Evolutionary conservation across 2,329 filamentous ascomycete species (phyloP).

Genomic region (Colletotrichum limetticola): DNA sequence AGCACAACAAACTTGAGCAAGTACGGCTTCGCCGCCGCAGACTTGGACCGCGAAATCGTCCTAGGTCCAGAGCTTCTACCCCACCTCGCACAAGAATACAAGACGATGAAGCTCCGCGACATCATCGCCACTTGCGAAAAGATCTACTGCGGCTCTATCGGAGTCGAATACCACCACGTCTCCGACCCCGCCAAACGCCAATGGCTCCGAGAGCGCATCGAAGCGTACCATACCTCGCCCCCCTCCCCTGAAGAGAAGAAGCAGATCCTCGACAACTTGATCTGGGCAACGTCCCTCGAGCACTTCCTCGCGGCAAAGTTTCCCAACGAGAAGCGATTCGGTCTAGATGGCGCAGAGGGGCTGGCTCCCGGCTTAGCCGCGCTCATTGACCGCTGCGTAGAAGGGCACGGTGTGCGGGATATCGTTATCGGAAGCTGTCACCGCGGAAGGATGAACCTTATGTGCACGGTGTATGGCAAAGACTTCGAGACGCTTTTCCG

Average conservation of each 20-base stretch:
- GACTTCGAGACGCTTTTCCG: conserved; percentile 99
- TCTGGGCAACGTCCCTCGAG: conserved; percentile 98
- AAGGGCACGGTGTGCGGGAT: conserved; percentile 92
- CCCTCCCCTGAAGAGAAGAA: conserved; percentile 98
- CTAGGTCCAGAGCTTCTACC: conserved; percentile 95
- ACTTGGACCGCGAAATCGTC: conserved; percentile 89
- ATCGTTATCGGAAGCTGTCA: conserved; percentile 99
- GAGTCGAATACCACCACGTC: conserved; percentile 98
- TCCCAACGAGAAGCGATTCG: conserved; percentile 99
- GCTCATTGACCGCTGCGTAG: conserved; percentile 95
- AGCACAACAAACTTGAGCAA: conserved; percentile 92
- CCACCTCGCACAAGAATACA: conserved; percentile 86
- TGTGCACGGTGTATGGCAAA: conserved; percentile 98
- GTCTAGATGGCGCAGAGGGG: conserved; percentile 95
- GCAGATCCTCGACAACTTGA: conserved; percentile 93
- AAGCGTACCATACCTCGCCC: conserved; percentile 92
- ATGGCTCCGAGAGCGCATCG: conserved; percentile 94
- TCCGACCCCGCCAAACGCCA: conserved; percentile 96
- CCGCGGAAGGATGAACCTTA: conserved; percentile 95
- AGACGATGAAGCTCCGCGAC: conserved; percentile 97
- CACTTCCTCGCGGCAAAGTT: conserved; percentile 95
- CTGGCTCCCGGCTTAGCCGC: conserved; percentile 99
- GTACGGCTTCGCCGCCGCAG: conserved; percentile 94
- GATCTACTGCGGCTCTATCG: conserved; percentile 95
- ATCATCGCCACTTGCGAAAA: conserved; percentile 93